Conservation (phyloP, 2,329 filamentous ascomycete genomes). For the Arachnomyces sp. region DNA sequence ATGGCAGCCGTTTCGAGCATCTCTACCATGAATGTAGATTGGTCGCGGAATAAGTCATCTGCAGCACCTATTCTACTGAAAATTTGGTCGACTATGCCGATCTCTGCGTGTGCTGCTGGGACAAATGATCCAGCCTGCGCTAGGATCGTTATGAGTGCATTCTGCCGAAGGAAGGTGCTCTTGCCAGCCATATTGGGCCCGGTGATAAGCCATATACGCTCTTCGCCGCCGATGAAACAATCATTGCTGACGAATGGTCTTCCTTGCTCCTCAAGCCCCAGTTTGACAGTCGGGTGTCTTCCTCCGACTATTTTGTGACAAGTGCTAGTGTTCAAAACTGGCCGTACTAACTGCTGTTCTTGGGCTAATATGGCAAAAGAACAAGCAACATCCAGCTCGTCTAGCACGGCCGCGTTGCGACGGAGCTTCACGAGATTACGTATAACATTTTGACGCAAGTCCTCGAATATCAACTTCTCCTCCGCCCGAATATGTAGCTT, state of each 20-base stretch:
- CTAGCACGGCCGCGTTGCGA: conserved; percentile 81
- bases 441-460: conserved; percentile 67
- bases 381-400: conserved; percentile 84
- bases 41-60: conserved; percentile 87
- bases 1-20: conserved; percentile 96
- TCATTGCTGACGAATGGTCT: conserved; percentile 79
- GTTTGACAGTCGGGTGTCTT: conserved; percentile 85
- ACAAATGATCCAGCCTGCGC: conserved; percentile 91
- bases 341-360: conserved; percentile 66
- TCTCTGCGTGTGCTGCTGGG: conserved; percentile 72
- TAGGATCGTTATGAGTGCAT: conserved; percentile 86
- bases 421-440: conserved; percentile 75
- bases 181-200: conserved; percentile 99
- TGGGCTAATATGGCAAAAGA: conserved; percentile 73
- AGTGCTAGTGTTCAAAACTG: conserved; percentile 57
- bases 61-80: conserved; percentile 90
- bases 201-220: conserved; percentile 59
- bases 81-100: conserved; percentile 91
- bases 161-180: conserved; percentile 90
- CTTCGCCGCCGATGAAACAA: conserved; percentile 70
- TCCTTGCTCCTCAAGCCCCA: conserved; percentile 68
- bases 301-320: conserved; percentile 73
- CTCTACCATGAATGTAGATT: conserved; percentile 99
- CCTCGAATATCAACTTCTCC: conserved; percentile 70
- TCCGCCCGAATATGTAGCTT: conserved; percentile 72